A percentile compares a stretch with the other conserved stretches of the same genome.
Evolutionary conservation across 78 protist genomes (phyloP).

Genomic region (Trichosphaerium sp.): DNA sequence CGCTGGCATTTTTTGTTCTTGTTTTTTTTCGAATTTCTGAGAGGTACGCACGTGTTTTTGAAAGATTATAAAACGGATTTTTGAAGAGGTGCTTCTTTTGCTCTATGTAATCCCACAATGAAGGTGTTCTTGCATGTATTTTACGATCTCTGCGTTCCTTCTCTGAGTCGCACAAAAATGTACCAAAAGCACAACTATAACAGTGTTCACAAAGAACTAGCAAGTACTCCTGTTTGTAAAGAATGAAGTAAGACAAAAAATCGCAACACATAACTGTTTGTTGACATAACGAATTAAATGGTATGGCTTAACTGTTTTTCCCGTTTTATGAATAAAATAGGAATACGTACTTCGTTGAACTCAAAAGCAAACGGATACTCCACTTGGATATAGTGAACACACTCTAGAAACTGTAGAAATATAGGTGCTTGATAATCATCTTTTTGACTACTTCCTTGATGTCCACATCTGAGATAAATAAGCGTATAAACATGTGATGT

Average conservation of each 20-base stretch:
- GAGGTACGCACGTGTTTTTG: no score
- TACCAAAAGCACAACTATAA: conserved; percentile 10
- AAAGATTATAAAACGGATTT: no score
- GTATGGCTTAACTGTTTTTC: no score
- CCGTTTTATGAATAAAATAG: no score
- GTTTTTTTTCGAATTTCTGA: no score
- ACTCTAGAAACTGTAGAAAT: conserved; percentile 78
- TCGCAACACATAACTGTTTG: background rate
- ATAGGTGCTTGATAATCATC: conserved; percentile 69
- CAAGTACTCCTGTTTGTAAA: no score
- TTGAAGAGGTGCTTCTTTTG: no score
- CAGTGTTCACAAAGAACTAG: conserved; percentile 10
- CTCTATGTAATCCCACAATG: no score
- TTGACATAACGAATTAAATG: background rate
- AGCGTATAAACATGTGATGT: no score
- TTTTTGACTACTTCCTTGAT: conserved; percentile 25
- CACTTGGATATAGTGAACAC: conserved; percentile 29
- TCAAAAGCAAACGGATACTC: conserved; percentile 76
- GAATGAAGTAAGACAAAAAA: background rate
- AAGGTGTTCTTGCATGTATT: no score
- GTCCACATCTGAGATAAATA: background rate
- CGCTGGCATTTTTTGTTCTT: no score
- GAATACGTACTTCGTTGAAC: conserved; percentile 67
- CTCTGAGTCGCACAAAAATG: conserved; percentile 19
- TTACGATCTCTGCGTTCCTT: background rate